Percentiles rank a stretch among this genome's conserved stretches.
phyloP scores from a whole-genome alignment of 345 rosid genomes.

The Zanthoxylum bungeanum region DNA sequence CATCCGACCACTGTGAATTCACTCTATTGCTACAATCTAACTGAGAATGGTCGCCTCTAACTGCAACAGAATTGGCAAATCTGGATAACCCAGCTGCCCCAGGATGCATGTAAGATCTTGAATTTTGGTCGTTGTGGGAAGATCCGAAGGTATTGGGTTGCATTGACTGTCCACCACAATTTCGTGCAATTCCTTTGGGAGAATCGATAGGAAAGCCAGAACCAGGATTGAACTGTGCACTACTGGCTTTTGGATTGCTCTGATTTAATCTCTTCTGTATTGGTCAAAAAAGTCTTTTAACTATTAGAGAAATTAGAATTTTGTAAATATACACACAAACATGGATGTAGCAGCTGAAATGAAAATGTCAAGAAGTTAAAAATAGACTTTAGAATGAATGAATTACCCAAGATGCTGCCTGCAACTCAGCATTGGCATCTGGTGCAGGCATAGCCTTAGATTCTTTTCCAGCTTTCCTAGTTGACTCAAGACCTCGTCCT shows the following conservation, averaged over 20 bases:
- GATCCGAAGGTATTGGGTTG: conserved; percentile 22
- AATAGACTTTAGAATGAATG: background rate
- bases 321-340: background rate
- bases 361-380: background rate
- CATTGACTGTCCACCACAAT: conserved; percentile 30
- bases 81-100: conserved; percentile 53
- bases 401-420: conserved; percentile 34
- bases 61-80: conserved; percentile 81
- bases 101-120: conserved; percentile 43
- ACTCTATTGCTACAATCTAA: conserved; percentile 41
- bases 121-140: conserved; percentile 39
- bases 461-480: conserved; percentile 26
- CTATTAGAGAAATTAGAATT: background rate
- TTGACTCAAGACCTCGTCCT: conserved; percentile 30
- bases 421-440: conserved; percentile 43
- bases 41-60: conserved; percentile 65
- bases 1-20: conserved; percentile 49
- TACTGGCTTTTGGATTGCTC: conserved; percentile 32
- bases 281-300: background rate
- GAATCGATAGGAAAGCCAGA: conserved; percentile 46
- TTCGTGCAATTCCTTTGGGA: conserved; percentile 31
- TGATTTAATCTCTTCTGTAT: conserved; percentile 51
- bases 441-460: conserved; percentile 40
- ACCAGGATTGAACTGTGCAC: conserved; percentile 37
- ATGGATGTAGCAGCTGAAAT: background rate